phyloP scores from a whole-genome alignment of 495 filamentous ascomycete genomes.

The Aspergillus carlsbadensis region DNA sequence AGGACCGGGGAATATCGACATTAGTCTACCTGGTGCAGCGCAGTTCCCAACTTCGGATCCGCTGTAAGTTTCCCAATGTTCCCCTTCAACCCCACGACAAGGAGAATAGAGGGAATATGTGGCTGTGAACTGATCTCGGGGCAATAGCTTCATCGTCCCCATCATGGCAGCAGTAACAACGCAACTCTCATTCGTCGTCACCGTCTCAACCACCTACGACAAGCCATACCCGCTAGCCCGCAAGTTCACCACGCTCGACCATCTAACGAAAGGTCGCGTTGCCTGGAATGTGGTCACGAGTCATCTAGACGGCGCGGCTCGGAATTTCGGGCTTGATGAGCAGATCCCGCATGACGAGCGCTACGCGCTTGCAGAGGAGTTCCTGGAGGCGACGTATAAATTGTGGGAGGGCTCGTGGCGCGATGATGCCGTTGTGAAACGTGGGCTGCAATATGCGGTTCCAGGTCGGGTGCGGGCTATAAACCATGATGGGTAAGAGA shows the following conservation, averaged over 20 bases:
- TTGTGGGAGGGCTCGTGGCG: conserved; percentile 66
- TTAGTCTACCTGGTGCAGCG: conserved; percentile 59
- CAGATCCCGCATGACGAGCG: conserved; percentile 66
- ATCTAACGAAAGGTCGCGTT: conserved; percentile 61
- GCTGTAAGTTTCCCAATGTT: too few species aligned
- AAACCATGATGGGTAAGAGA: too few species aligned
- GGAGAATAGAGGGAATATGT: too few species aligned
- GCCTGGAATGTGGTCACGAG: conserved; percentile 70
- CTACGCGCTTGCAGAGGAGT: conserved; percentile 67
- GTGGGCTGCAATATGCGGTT: conserved; percentile 50
- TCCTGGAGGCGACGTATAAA: conserved; percentile 66
- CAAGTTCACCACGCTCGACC: conserved; percentile 64
- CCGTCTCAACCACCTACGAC: conserved; percentile 65
- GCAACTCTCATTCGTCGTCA: conserved; percentile 65
- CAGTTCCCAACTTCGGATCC: conserved; percentile 66
- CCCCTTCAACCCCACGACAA: too few species aligned
- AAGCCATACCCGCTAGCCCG: conserved; percentile 66
- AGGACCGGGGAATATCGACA: conserved; percentile 57
- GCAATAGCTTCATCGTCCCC: conserved; percentile 36
- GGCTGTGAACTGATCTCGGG: too few species aligned
- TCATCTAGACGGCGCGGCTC: conserved; percentile 64
- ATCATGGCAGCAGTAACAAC: conserved; percentile 56
- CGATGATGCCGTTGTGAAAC: conserved; percentile 54
- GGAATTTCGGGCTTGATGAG: conserved; percentile 55
- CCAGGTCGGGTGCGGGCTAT: conserved; percentile 59